Base-by-base conservation (phyloP, 768 basidiomycete genomes). In the Goffeauzyma gilvescens region DNA sequence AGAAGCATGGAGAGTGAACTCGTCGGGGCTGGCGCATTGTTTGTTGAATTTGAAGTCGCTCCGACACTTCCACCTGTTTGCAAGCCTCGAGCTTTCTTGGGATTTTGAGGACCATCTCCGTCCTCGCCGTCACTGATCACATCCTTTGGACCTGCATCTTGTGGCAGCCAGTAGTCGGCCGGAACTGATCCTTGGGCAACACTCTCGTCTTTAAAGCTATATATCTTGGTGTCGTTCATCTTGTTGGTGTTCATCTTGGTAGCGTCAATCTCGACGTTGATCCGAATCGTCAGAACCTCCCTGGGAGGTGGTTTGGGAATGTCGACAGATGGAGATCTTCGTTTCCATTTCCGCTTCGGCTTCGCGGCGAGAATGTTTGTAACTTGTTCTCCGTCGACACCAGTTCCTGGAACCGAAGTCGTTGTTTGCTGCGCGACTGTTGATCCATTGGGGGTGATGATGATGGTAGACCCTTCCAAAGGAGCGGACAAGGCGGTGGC, bases 151-250 rank as follows among this genome's bases (percentile, higher is more conserved):
- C 13, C 17, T 4, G 42, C 42, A 25, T 33, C 20, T 32, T 32
- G 28, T 17, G 25, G 24, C 15, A 45, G 15, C 30, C 38, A 45
- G 28, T 45, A 45, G 7, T 36, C 44, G 8, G 21, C 32, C 21
- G 39, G 38, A n/a, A 45, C 44, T 25, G 27, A 17, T 14, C 38
- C 38, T 5, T 32, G 38, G 5, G 36, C 38, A n/a, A 45, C 35
- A 24, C 36, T 38, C 9, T 28, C 38, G 9, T 40, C 30, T 32
- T 45, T 45, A 32, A 45, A 45, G 17, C 35, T 45, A 22, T 39
- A 25, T 18, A 45, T 37, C 37, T n/a, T 21, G 8, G 37, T 12
- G 7, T 21, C 18, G 18, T 24, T 26, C 4, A 24, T 20, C 37
- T 38, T 38, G 37, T 24, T 25, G 3, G 22, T 21, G 8, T 23